Conservation (phyloP, 1,139 yeast species). For the Suhomyces wounanorum region DNA sequence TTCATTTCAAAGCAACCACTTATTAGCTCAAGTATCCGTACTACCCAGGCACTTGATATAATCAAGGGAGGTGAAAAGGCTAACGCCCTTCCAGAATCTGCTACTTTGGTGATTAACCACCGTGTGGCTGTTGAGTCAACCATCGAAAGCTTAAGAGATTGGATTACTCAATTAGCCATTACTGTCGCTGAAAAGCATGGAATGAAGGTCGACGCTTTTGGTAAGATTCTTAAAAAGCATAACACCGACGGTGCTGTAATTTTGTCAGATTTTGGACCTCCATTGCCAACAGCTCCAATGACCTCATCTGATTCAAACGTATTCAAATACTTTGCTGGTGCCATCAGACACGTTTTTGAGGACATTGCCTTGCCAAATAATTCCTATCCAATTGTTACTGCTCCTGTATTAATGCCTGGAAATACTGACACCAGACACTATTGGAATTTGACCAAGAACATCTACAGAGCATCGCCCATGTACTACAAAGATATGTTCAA, state of each 20-base stretch:
- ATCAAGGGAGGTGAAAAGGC: slow-evolving; percentile 38
- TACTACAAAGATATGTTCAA: slow-evolving; percentile 24
- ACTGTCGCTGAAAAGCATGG: slow-evolving; percentile 29
- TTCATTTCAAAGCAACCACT: slow-evolving; percentile 17
- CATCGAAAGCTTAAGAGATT: slow-evolving; percentile 24
- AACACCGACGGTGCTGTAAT: slow-evolving; percentile 28
- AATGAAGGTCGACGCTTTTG: slow-evolving; percentile 17
- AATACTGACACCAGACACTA: slow-evolving; percentile 84
- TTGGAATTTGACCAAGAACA: slow-evolving; percentile 72
- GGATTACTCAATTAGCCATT: slow-evolving; percentile 26
- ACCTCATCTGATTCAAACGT: slow-evolving; percentile 40
- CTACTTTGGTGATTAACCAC: slow-evolving; percentile 33
- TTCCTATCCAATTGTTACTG: slow-evolving; percentile 48
- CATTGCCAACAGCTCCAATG: slow-evolving; percentile 38
- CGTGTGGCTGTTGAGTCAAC: slow-evolving; percentile 34
- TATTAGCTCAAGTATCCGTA: slow-evolving; percentile 28
- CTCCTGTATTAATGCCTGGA: slow-evolving; percentile 74
- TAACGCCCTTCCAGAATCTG: slow-evolving; percentile 43
- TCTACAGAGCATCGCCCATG: slow-evolving; percentile 64
- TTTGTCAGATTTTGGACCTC: slow-evolving; percentile 17
- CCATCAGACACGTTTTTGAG: slow-evolving; percentile 47
- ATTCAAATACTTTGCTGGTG: slow-evolving; percentile 45
- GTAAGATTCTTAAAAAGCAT: slow-evolving; percentile 24
- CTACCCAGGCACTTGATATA: slow-evolving; percentile 40
- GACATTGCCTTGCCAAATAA: slow-evolving; percentile 39